Base-by-base conservation (phyloP, 306 rosid species). In the Quercus agrifolia region DNA sequence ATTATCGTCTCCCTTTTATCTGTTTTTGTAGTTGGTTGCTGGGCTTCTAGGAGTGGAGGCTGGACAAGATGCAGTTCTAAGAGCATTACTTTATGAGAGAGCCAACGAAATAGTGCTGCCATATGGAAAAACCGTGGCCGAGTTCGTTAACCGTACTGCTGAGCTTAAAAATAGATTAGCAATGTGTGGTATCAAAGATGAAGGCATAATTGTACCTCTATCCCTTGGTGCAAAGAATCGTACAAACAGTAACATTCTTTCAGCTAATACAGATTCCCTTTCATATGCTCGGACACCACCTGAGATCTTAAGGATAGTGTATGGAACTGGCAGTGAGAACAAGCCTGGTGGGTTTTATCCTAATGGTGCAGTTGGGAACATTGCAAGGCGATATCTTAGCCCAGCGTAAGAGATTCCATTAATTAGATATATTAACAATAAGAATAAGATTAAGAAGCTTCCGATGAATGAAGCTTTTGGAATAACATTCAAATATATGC, bases 11-110 rank as follows among this genome's bases (percentile, higher is more conserved):
- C 10, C 2, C 46, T 38, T 38, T 38, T 38, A 49, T 49, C 15
- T 49, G 54, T 44, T 28, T 52, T 35, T 15, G 76, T 10, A 79
- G 86, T 28, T 79, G 74, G 84, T 54, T 1, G 86, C 86, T 1
- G 2, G n/a, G 19, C 75, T 82, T 46, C 28, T 82, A 10, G 82
- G 80, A 0, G 78, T 61, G 20, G 80, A 79, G 66, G 1, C 82
- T 1, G 89, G 84, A 14, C 86, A 86, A 46, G 84, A 73, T 74
- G 80, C 86, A 1, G 80, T 79, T 6, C 23, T 79, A 14, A 56
- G 89, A 49, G 6, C 62, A 31, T 31, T 73, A 13, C 59, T 86
- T 4, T 76, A 76, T 21, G 44, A 72, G 46, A 58, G 27, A 64
- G 75, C 58, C 8, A 52, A 8, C 14, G n/a, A n/a, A 54, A n/a